Evolutionary conservation across 2,329 filamentous ascomycete species (phyloP).

Genomic region (Aschersonia sp.): DNA sequence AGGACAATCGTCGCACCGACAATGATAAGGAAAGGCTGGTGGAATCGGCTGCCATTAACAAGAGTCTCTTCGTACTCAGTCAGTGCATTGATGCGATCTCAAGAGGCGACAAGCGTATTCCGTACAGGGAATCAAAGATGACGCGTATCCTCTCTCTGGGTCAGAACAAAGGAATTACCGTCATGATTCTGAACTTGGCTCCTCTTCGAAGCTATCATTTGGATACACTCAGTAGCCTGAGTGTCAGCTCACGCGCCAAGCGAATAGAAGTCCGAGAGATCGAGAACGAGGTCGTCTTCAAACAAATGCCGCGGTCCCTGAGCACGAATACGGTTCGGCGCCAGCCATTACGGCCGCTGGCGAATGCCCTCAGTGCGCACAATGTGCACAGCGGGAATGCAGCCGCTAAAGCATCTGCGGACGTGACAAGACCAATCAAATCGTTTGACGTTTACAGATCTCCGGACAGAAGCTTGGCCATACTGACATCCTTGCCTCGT

Average conservation of each 20-base stretch:
- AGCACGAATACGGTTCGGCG: constrained; percentile 33
- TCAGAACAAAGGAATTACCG: constrained; percentile 86
- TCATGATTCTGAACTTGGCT: constrained; percentile 93
- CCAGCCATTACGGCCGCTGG: constrained; percentile 67
- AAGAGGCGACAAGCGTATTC: constrained; percentile 59
- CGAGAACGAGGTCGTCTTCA: constrained; percentile 87
- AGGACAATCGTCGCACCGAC: constrained; percentile 87
- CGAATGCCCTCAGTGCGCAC: constrained; percentile 61
- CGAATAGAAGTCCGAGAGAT: constrained; percentile 92
- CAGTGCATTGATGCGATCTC: constrained; percentile 94
- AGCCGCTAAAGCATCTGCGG: constrained; percentile 21
- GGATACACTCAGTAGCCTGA: constrained; percentile 84
- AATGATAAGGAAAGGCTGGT: constrained; percentile 85
- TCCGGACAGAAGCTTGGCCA: constrained; percentile 1
- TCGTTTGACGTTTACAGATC: constrained; percentile 65
- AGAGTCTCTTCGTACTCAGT: constrained; percentile 84
- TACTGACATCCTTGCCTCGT: constrained; percentile 17
- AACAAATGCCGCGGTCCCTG: constrained; percentile 47
- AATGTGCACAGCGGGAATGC: constrained; percentile 53
- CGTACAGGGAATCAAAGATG: constrained; percentile 94
- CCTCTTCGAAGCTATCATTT: constrained; percentile 86
- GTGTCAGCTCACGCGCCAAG: constrained; percentile 90
- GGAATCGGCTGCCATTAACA: constrained; percentile 97
- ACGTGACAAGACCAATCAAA: constrained; percentile 59
- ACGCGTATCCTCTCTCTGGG: constrained; percentile 83